Evolutionary conservation across 805 yeast species (phyloP), one percentile per base, ranked within the genome.

Genomic region (Candida golubevii): DNA sequence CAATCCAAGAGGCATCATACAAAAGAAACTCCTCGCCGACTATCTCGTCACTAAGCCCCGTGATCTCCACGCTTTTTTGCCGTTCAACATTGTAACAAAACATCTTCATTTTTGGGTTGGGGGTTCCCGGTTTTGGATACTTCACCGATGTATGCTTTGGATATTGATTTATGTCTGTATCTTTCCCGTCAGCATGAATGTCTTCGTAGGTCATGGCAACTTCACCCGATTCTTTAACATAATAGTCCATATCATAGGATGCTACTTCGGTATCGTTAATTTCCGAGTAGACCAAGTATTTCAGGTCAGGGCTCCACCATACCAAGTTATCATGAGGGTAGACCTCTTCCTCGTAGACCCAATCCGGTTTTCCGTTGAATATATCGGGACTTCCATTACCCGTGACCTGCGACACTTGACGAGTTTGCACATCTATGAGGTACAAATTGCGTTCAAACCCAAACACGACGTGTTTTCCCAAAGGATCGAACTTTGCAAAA

Each of bases 291-390:
- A 82, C 66, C 38, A 85, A 49, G 42, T 66, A 67, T 1, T 77
- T 59, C 50, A 82, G 85, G 49, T 80, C 79, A 1, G 84, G 82
- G 12, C 82, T 67, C 89, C 91, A 85, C 85, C 88, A 85, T 10
- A 85, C 65, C 0, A 85, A 79, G 31, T 60, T 63, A 49, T 83
- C 90, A 12, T 65, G 54, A 0, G 73, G 74, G 10, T 81, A 62
- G 1, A 86, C 86, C 55, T 86, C 95, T 57, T 86, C 95, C 59
- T 86, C 95, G 60, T 85, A 85, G 1, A 85, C 82, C 93, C 95
- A 86, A 56, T 85, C 93, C 0, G 90, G 81, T 49, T 73, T 82
- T 6, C 88, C 95, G 53, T 85, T 82, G 48, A 75, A 71, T 4
- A 84, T 65, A 13, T 72, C 63, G 0, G 49, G 56, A 10, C 74